Evolutionary conservation across 1,284 basidiomycete species (phyloP), one percentile per base, ranked within the genome.

Genomic region (Marasmius tenuissimus): DNA sequence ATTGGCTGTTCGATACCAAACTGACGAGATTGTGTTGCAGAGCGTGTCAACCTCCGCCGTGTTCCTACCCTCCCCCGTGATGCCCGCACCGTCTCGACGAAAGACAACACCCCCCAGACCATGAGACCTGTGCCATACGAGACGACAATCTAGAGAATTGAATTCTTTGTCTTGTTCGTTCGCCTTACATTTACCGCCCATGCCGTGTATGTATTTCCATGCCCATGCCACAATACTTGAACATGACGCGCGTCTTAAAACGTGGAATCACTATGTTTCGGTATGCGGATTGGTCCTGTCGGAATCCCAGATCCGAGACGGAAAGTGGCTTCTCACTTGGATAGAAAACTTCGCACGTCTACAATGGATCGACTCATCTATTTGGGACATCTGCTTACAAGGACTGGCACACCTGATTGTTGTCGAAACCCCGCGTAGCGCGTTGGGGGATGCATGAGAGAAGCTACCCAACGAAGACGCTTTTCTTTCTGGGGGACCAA

Each of bases 91-190:
- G 88, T 99, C 75, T 89, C 91, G 62, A 78, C 82, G 66, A 77
- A 78, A 69, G 85, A 87, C 73, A 98, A 98, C 82, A 81, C 85
- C 50, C 94, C 97, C 62, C 92, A 97, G 83, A 98, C 97, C 65
- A 93, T 99, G 78, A 88, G 86, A 66, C 95, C 96, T 72, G 85
- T 94, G 72, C 88, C 88, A 71, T 98, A 93, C 81, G 92, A 93
- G 85, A 93, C 91, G 65, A 92, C 87, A 65, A 93, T 93, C 78
- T 93, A 85, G 55, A 73, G 40, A 47, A 47, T 18, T n/a, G 8
- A n/a, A 47, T 8, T 47, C 20, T n/a, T n/a, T 47, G 16, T 18
- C n/a, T 14, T 20, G n/a, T 47, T 47, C 45, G 11, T 12, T 42
- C 40, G 11, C 40, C 16, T 20, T 16, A 18, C 45, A n/a, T 8